Conservation (phyloP, 2,329 filamentous ascomycete species). For the Lithohypha guttulata region DNA sequence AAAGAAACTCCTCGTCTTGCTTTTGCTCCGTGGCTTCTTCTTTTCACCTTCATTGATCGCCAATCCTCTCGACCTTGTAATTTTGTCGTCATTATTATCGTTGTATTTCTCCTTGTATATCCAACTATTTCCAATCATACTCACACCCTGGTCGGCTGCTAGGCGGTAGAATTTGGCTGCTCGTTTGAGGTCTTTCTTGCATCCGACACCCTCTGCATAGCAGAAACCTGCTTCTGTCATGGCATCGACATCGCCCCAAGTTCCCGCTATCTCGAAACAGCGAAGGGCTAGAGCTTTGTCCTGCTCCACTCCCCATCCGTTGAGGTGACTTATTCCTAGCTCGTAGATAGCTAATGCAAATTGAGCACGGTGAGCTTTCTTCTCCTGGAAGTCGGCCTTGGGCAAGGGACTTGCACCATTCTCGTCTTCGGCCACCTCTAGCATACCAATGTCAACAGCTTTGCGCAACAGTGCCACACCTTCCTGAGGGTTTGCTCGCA, state of each 20-base stretch:
- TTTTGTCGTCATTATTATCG: slow-evolving; percentile 5
- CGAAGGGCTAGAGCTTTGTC: slow-evolving; percentile 78
- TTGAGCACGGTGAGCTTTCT: slow-evolving; percentile 77
- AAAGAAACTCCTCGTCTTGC: slow-evolving; percentile 9
- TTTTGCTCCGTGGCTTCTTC: slow-evolving; percentile 5
- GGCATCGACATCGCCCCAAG: slow-evolving; percentile 91
- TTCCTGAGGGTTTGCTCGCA: slow-evolving; percentile 82
- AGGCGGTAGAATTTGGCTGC: slow-evolving; percentile 81
- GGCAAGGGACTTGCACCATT: slow-evolving; percentile 41
- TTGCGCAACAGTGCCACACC: slow-evolving; percentile 86
- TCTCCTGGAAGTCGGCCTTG: slow-evolving; percentile 55
- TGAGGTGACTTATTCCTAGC: slow-evolving; percentile 91
- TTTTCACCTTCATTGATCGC: neutral
- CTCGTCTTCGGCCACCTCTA: slow-evolving; percentile 76
- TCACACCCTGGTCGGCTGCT: slow-evolving; percentile 88
- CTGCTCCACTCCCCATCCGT: slow-evolving; percentile 93
- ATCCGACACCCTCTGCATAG: slow-evolving; percentile 85
- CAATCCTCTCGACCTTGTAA: neutral
- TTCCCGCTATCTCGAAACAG: slow-evolving; percentile 93
- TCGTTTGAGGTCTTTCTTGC: slow-evolving; percentile 92
- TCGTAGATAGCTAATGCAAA: slow-evolving; percentile 95
- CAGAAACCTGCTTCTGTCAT: slow-evolving; percentile 91
- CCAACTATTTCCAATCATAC: slow-evolving; percentile 98
- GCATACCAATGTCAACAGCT: slow-evolving; percentile 71
- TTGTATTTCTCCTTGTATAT: slow-evolving; percentile 21